A percentile compares a stretch with the other conserved stretches of the same genome.
Conservation (phyloP, 2,329 filamentous ascomycete species). For the Penicillium sp. region DNA sequence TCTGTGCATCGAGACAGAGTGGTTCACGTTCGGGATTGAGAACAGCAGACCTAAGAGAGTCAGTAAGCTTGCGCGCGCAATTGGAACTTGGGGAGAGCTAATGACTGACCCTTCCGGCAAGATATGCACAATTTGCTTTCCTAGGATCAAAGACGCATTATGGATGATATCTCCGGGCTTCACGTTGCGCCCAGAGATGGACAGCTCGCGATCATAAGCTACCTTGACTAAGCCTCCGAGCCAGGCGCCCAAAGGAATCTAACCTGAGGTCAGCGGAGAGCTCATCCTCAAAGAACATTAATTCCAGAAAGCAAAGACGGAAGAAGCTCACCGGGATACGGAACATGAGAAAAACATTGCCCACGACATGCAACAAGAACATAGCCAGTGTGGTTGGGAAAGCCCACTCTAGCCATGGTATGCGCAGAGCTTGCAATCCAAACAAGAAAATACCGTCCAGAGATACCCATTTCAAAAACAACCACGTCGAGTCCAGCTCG, state of each 20-base stretch:
- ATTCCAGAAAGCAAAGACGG: not conserved
- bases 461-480: slow-evolving; percentile 91
- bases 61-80: slow-evolving; percentile 24
- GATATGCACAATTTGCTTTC: slow-evolving; percentile 97
- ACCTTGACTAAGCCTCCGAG: slow-evolving; percentile 75
- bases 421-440: slow-evolving; percentile 81
- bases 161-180: slow-evolving; percentile 86
- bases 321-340: slow-evolving; percentile 71
- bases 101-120: slow-evolving; percentile 79
- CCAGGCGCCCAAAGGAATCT: slow-evolving; percentile 77
- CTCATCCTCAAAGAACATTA: not conserved
- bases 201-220: slow-evolving; percentile 89
- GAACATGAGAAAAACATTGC: slow-evolving; percentile 92
- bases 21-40: slow-evolving; percentile 82
- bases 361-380: slow-evolving; percentile 72
- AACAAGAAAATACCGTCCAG: slow-evolving; percentile 89
- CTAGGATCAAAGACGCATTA: slow-evolving; percentile 91
- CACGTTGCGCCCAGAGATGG: slow-evolving; percentile 91
- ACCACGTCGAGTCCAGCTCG: slow-evolving; percentile 83
- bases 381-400: slow-evolving; percentile 73
- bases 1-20: slow-evolving; percentile 76
- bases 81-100: not conserved
- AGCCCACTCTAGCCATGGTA: slow-evolving; percentile 96
- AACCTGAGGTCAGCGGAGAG: slow-evolving; percentile 13
- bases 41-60: slow-evolving; percentile 70